These are phyloP conservation scores for Debaryomyces sp. DNA, from an alignment of 1,139 yeast genomes.

Conservation along the genomic window DNA sequence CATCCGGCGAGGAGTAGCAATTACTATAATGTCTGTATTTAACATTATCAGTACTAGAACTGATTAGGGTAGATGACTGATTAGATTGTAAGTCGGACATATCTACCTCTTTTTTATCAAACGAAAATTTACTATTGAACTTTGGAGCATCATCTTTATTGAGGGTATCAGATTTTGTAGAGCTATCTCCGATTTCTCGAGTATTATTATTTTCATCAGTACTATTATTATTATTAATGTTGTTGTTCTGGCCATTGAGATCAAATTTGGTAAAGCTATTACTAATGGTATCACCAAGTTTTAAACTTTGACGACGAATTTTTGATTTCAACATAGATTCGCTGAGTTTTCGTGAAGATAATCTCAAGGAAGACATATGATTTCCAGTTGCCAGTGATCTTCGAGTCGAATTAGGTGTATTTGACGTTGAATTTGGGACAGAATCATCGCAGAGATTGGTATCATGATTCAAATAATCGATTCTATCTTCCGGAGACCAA, in stretches of 20 bases:
- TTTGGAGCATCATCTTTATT: neutral
- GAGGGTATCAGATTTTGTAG: neutral
- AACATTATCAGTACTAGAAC: conserved; percentile 28
- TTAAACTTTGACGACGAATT: conserved; percentile 4
- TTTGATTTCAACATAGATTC: conserved; percentile 1
- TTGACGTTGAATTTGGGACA: neutral
- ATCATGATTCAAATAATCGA: neutral
- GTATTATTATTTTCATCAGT: neutral
- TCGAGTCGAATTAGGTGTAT: conserved; percentile 1
- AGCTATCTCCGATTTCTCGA: neutral
- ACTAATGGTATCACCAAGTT: neutral
- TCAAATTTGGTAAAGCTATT: neutral
- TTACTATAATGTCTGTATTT: conserved; percentile 22
- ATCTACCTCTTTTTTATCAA: conserved; percentile 10
- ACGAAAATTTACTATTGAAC: conserved; percentile 1
- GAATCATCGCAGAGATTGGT: neutral
- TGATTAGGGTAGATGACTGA: conserved; percentile 18
- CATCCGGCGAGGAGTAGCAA: conserved; percentile 53
- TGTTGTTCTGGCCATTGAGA: neutral
- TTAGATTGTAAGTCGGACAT: conserved; percentile 12
- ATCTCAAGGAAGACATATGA: neutral
- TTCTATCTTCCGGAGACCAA: conserved; percentile 71
- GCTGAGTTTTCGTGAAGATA: neutral
- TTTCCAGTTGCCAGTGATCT: conserved; percentile 3
- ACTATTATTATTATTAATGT: neutral